These are phyloP conservation scores for Penicillium canariense DNA, from an alignment of 495 filamentous ascomycete genomes.

Conservation along the genomic window DNA sequence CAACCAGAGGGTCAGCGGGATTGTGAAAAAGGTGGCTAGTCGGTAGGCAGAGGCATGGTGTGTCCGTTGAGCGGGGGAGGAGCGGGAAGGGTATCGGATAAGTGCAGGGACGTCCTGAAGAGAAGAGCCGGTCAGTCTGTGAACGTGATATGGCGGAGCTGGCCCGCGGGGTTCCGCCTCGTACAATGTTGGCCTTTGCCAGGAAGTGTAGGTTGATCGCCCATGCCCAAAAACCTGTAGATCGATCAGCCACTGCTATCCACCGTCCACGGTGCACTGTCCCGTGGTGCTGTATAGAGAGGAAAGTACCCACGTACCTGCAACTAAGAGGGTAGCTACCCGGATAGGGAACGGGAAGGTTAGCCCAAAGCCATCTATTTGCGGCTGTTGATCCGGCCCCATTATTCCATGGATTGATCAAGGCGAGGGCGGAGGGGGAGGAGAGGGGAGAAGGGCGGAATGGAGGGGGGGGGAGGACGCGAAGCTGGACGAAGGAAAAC, in stretches of 20 bases:
- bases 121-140: not conserved
- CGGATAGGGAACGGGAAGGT: slow-evolving; percentile 84
- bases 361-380: slow-evolving; percentile 81
- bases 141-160: not conserved
- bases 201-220: slow-evolving; percentile 83
- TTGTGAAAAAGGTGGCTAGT: slow-evolving; percentile 69
- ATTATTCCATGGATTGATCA: slow-evolving; percentile 57
- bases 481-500: not conserved
- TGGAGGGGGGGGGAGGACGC: slow-evolving; percentile 4
- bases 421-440: slow-evolving; percentile 5
- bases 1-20: slow-evolving; percentile 66
- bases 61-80: slow-evolving; percentile 59
- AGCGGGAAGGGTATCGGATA: slow-evolving; percentile 72
- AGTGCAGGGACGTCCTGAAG: slow-evolving; percentile 71
- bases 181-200: slow-evolving; percentile 65
- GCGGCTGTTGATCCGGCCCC: slow-evolving; percentile 74
- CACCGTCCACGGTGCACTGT: too few relatives aligned
- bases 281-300: not conserved
- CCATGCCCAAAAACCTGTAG: slow-evolving; percentile 85
- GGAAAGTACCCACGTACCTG: slow-evolving; percentile 53
- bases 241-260: not conserved
- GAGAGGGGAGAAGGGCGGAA: slow-evolving; percentile 16
- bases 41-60: slow-evolving; percentile 82
- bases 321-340: slow-evolving; percentile 72
- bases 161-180: slow-evolving; percentile 19